Evolutionary conservation across 768 basidiomycete genomes (phyloP), one percentile per base, ranked within the genome.

Genomic region (Gautieria morchelliformis): DNA sequence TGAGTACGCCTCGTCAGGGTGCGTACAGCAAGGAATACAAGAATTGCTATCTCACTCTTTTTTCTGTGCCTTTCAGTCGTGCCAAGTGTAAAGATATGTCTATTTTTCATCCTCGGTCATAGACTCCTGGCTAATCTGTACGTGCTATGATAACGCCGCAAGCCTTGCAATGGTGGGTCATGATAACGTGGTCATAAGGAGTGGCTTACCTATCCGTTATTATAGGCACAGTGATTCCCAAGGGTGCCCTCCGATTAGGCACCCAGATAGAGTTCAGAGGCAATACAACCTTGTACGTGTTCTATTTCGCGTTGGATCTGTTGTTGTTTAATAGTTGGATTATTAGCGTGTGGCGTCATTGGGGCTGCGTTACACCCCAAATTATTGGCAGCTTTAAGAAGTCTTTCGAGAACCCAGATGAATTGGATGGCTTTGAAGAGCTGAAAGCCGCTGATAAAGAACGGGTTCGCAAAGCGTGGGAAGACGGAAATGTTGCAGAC

Each of bases 341-440:
- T 49, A 19, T n/a, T 42, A 90, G 88, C 65, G 68, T 76, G 35
- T 95, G 89, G 89, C 82, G 90, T 61, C 93, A 95, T 65, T 95
- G 91, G 91, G 92, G 92, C 19, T 94, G 93, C 66, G 77, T 79
- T 7, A 92, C 91, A 0, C 45, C 75, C 19, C 82, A 78, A 64
- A 81, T 93, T 50, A 63, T 95, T 33, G 66, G 65, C 20, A 93
- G 92, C 66, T 74, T 89, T 69, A 87, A 92, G 71, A 74, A 74
- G 12, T 69, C 72, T 3, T 78, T 87, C 60, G 73, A 75, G 1
- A 74, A 74, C 5, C 74, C 82, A 0, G 75, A 78, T 10, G 90
- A 93, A 0, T 72, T 95, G 39, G 93, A 97, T 66, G 93, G 93
- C 19, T 95, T 78, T 68, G 89, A 92, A 19, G 85, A 84, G 0